phyloP scores from a whole-genome alignment of 2,329 filamentous ascomycete genomes.

The Colletotrichum sp. region DNA sequence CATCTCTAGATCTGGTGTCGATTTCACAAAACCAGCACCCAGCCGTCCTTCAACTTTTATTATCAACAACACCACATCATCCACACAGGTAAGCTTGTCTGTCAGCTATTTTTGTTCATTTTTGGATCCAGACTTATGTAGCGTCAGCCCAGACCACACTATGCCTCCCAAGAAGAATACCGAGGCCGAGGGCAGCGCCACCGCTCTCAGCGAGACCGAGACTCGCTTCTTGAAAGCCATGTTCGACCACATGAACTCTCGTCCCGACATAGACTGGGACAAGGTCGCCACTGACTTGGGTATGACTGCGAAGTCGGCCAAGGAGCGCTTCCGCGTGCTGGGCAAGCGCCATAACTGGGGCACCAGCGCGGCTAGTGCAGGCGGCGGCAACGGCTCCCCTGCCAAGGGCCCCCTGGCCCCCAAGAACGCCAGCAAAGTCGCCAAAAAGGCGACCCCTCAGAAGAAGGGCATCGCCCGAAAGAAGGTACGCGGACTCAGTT shows the following conservation, averaged over 20 bases:
- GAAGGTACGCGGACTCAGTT: constrained; percentile 7
- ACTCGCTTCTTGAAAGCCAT: constrained; percentile 44
- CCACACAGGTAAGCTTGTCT: background rate
- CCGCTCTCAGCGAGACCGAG: constrained; percentile 37
- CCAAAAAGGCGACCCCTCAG: constrained; percentile 35
- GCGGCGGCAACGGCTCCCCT: constrained; percentile 23
- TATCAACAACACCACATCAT: background rate
- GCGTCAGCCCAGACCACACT: background rate
- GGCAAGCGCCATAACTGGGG: constrained; percentile 45
- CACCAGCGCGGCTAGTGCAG: constrained; percentile 16
- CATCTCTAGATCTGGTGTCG: background rate
- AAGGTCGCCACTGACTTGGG: constrained; percentile 38
- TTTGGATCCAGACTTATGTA: background rate
- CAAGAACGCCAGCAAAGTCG: constrained; percentile 29
- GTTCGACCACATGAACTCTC: constrained; percentile 46
- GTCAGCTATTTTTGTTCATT: background rate
- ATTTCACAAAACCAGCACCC: background rate
- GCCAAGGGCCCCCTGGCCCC: constrained; percentile 25
- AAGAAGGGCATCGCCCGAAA: constrained; percentile 29
- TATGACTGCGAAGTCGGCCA: constrained; percentile 40
- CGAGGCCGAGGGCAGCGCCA: constrained; percentile 16
- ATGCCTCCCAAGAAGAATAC: constrained; percentile 39
- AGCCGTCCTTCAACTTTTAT: background rate
- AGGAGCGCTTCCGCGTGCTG: constrained; percentile 46
- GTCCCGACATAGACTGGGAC: constrained; percentile 46